Evolutionary conservation across 2,329 filamentous ascomycete species (phyloP), one percentile per base, ranked within the genome.

Genomic region (Fusarium sp.): DNA sequence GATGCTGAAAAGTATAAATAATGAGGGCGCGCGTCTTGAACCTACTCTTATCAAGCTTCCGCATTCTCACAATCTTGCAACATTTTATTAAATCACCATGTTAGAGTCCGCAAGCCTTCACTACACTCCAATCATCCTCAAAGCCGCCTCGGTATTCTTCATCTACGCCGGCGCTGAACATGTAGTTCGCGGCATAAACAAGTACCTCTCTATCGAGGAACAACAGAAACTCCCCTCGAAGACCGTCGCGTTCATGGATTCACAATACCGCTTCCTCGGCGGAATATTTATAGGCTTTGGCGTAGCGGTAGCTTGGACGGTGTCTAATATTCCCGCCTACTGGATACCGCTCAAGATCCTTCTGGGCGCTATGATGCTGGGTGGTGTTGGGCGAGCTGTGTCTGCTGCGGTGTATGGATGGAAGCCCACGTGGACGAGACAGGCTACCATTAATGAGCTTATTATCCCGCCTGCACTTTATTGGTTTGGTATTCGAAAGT

Each of bases 11-110:
- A 14, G 13, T 29, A 53, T 53, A 53, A 41, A 41, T 22, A 29
- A 2, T 22, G 2, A 18, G 13, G 9, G 1, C 0, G 34, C 10
- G 2, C 9, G 8, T 14, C 2, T 29, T n/a, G 4, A 7, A n/a
- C 22, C 1, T 44, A 2, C 4, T 20, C 1, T 13, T 25, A 34
- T 30, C 40, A 55, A 6, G 1, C 2, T 11, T 6, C 8, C 2
- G 4, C 16, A 25, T 11, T 11, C 7, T 12, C 16, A 13, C 4
- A 48, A 2, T 7, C 52, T 32, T 46, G 12, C 24, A 6, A 18
- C 11, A 3, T 1, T 4, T 53, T 10, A 13, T 20, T 42, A 48
- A 27, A 4, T 40, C 44, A 24, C 4, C 13, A 49, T 57, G 29
- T 22, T 24, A 1, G 24, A 24, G 2, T 30, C 22, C 10, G n/a